A percentile compares a stretch with the other conserved stretches of the same genome.
These are phyloP conservation scores for Arxiozyma telluris DNA, from an alignment of 1,139 yeast genomes.

Conservation along the genomic window DNA sequence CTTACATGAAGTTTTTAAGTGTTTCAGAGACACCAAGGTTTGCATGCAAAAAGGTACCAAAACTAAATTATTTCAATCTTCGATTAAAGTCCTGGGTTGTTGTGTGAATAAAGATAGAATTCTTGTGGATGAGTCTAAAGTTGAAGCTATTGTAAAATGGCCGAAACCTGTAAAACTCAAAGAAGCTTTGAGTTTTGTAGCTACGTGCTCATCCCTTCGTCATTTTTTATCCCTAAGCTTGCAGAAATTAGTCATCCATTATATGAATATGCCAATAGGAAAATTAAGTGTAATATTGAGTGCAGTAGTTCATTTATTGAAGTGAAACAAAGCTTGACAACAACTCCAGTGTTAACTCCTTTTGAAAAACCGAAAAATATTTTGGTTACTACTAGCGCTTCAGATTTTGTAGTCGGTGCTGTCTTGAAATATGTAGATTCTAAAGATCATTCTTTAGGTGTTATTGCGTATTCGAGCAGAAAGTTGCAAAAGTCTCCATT, in stretches of 20 bases:
- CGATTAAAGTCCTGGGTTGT: background rate
- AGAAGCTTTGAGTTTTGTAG: background rate
- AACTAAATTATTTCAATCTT: background rate
- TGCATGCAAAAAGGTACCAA: background rate
- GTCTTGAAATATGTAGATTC: background rate
- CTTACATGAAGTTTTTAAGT: background rate
- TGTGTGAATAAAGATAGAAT: background rate
- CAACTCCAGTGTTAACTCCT: background rate
- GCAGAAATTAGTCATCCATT: background rate
- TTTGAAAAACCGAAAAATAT: conserved; percentile 1
- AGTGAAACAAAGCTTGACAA: background rate
- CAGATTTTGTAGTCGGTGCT: background rate
- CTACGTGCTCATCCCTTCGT: background rate
- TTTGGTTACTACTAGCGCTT: background rate
- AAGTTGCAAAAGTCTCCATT: background rate
- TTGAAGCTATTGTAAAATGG: background rate
- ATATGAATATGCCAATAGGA: background rate
- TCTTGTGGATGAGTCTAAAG: background rate
- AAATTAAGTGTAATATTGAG: background rate
- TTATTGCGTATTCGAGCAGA: background rate
- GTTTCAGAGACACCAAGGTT: background rate
- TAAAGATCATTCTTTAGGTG: background rate
- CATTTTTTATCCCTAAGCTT: background rate
- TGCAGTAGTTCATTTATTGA: background rate
- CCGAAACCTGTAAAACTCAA: background rate